Percentiles rank a stretch among this genome's conserved stretches.
Evolutionary conservation across 2,329 filamentous ascomycete species (phyloP).

Genomic region (Dendrostoma leiphaemia): DNA sequence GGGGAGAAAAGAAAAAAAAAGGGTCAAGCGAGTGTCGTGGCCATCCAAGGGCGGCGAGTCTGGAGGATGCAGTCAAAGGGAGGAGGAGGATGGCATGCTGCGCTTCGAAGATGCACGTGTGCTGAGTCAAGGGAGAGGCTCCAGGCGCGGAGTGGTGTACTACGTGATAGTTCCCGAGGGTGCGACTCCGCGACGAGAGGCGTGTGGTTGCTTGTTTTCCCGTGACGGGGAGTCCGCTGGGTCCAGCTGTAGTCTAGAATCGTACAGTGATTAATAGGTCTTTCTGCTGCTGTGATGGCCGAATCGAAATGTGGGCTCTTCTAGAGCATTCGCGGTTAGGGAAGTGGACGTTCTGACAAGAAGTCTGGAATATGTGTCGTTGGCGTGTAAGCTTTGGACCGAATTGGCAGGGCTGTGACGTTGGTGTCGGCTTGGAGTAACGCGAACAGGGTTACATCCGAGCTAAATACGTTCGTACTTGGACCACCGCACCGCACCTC

Average conservation of each 20-base stretch:
- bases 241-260: background rate
- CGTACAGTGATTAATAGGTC: background rate
- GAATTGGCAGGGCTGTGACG: conserved; percentile 5
- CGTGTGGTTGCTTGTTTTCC: background rate
- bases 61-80: background rate
- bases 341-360: background rate
- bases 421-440: background rate
- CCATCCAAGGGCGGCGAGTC: conserved; percentile 15
- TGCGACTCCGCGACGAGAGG: no score
- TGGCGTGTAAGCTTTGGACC: conserved; percentile 1
- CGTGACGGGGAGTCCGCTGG: background rate
- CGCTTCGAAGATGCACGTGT: background rate
- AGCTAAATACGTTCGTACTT: no score
- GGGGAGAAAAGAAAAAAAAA: background rate
- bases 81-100: conserved; percentile 15
- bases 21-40: conserved; percentile 17
- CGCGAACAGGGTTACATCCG: background rate
- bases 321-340: background rate
- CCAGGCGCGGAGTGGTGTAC: no score
- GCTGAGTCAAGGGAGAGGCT: conserved; percentile 8
- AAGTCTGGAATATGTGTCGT: background rate
- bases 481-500: no score
- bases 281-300: no score
- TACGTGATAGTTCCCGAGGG: no score
- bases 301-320: background rate